A percentile compares a stretch with the other conserved stretches of the same genome.
These are phyloP conservation scores for Leptographium flavum DNA, from an alignment of 2,329 filamentous ascomycete genomes.

Conservation along the genomic window DNA sequence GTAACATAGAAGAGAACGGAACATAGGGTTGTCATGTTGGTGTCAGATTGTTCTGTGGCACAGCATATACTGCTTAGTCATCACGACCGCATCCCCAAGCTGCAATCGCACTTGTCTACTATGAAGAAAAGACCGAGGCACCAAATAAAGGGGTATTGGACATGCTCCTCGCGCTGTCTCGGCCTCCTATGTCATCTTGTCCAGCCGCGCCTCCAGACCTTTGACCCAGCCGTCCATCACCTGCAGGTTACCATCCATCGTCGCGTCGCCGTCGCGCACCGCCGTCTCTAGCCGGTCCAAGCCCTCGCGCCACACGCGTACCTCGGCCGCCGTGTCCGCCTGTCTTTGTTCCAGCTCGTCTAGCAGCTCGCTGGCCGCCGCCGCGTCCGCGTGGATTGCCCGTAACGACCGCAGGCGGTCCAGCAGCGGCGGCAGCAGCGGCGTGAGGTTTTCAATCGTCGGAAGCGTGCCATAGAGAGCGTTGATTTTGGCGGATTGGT, in stretches of 20 bases:
- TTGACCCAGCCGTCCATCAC: constrained; percentile 84
- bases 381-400: constrained; percentile 76
- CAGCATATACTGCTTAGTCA: too few relatives aligned
- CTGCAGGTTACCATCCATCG: constrained; percentile 66
- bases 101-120: background rate
- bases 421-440: constrained; percentile 70
- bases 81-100: too few relatives aligned
- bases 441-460: constrained; percentile 75
- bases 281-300: constrained; percentile 65
- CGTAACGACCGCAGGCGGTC: constrained; percentile 74
- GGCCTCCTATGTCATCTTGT: constrained; percentile 30
- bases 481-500: constrained; percentile 77
- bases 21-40: too few relatives aligned
- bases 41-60: too few relatives aligned
- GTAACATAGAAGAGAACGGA: too few relatives aligned
- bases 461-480: constrained; percentile 79
- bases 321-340: constrained; percentile 66
- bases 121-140: too few relatives aligned
- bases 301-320: constrained; percentile 74
- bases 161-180: background rate
- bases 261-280: constrained; percentile 53
- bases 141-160: background rate
- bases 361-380: constrained; percentile 63
- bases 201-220: constrained; percentile 66
- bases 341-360: constrained; percentile 67